phyloP scores from a whole-genome alignment of 2,329 filamentous ascomycete genomes.

The Sporothrix pseudoabietina region DNA sequence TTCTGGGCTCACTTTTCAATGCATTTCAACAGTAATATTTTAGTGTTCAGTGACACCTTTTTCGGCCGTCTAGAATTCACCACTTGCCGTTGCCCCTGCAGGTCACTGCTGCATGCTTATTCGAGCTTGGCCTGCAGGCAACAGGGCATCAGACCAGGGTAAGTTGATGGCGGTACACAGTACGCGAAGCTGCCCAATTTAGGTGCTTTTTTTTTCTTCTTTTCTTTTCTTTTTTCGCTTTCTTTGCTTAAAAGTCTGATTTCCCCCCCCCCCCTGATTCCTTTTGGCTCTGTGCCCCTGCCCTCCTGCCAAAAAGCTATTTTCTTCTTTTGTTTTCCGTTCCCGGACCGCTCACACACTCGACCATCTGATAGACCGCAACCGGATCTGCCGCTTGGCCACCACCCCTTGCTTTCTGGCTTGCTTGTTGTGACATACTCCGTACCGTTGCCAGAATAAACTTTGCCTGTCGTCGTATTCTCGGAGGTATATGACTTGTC shows the following conservation, averaged over 20 bases:
- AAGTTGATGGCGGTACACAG: neutral
- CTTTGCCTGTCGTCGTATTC: neutral
- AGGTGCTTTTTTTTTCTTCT: neutral
- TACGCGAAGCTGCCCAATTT: neutral
- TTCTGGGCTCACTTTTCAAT: neutral
- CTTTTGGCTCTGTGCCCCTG: neutral
- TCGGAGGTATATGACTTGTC: neutral
- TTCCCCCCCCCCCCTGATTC: too few relatives aligned
- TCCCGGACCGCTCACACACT: too few relatives aligned
- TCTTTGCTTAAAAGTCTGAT: too few relatives aligned
- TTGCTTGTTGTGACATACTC: neutral
- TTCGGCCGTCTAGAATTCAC: neutral
- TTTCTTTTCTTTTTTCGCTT: neutral
- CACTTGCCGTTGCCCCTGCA: constrained; percentile 14
- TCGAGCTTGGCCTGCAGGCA: constrained; percentile 13
- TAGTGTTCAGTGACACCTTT: neutral
- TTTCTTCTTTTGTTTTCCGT: neutral
- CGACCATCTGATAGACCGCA: constrained; percentile 1
- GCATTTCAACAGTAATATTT: neutral
- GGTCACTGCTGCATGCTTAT: constrained; percentile 23
- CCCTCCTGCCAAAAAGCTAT: neutral
- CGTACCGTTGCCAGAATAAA: neutral
- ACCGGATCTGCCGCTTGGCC: constrained; percentile 16
- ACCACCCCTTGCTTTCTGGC: constrained; percentile 9
- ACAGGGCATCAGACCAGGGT: constrained; percentile 1